Percentiles rank a stretch among this genome's conserved stretches.
Evolutionary conservation across 164 flowering plant species (phyloP).

Genomic region (Malania oleifera): DNA sequence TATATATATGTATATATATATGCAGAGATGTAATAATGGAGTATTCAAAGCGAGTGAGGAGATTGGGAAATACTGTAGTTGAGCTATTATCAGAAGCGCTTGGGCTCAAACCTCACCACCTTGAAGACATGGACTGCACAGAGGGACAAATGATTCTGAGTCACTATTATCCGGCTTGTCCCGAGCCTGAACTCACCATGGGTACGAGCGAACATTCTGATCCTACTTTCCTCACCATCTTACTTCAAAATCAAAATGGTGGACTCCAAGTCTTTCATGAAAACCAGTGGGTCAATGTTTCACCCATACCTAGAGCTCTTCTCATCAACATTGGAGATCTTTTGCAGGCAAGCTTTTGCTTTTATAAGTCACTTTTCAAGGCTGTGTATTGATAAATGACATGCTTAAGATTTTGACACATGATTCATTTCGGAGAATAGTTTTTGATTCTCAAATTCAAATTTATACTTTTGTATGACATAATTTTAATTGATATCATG

Average conservation of each 20-base stretch:
- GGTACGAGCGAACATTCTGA: constrained; percentile 5
- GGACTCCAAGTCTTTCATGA: constrained; percentile 9
- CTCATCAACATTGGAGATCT: background rate
- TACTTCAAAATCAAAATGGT: constrained; percentile 1
- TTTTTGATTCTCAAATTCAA: too few species aligned
- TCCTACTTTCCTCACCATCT: constrained; percentile 5
- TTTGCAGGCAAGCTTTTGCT: too few species aligned
- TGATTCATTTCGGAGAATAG: background rate
- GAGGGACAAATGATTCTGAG: background rate
- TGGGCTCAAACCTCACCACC: constrained; percentile 3
- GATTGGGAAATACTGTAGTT: background rate
- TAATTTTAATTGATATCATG: too few species aligned
- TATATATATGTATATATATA: background rate
- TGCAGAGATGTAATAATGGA: constrained; percentile 4
- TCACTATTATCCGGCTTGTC: constrained; percentile 16
- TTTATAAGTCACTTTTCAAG: too few species aligned
- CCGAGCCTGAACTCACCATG: constrained; percentile 11
- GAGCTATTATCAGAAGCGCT: constrained; percentile 14
- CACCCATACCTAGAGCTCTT: constrained; percentile 1
- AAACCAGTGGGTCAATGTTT: constrained; percentile 14
- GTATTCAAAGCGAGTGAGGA: background rate
- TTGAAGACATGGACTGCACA: constrained; percentile 3
- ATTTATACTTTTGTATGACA: too few species aligned
- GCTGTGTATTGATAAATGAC: too few species aligned
- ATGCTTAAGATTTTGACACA: background rate